These are phyloP conservation scores for Termitomyces titanicus DNA, from an alignment of 768 basidiomycete species.

Conservation along the genomic window DNA sequence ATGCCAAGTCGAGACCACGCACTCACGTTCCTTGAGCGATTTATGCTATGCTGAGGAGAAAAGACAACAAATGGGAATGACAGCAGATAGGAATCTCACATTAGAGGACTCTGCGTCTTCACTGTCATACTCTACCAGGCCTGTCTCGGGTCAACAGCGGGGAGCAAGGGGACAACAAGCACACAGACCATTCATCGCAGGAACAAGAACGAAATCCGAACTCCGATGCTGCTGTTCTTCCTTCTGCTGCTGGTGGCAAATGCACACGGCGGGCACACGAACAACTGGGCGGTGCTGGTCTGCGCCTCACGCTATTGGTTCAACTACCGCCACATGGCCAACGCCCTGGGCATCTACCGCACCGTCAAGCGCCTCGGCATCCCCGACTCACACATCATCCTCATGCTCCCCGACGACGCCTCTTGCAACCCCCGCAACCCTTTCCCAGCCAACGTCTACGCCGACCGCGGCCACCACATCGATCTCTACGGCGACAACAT, in stretches of 20 bases:
- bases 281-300: conserved; percentile 98
- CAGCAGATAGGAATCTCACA: conserved; percentile 56
- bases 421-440: conserved; percentile 92
- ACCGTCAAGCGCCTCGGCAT: conserved; percentile 98
- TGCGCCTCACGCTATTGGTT: conserved; percentile 97
- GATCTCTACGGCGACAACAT: conserved; percentile 96
- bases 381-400: conserved; percentile 97
- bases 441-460: conserved; percentile 89
- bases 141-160: too few species aligned
- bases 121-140: conserved; percentile 61
- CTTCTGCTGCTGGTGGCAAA: conserved; percentile 27
- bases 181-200: too few species aligned
- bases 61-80: conserved; percentile 38
- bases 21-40: conserved; percentile 22
- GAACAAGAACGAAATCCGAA: too few species aligned
- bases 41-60: conserved; percentile 67
- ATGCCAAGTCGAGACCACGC: too few species aligned
- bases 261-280: conserved; percentile 64
- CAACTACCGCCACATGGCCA: conserved; percentile 99
- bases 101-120: conserved; percentile 51
- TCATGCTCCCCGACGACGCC: conserved; percentile 97
- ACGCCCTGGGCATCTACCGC: conserved; percentile 97
- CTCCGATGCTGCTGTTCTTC: conserved; percentile 18
- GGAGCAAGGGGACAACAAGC: too few species aligned
- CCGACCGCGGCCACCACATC: conserved; percentile 74